These are phyloP conservation scores for Cetraspora pellucida DNA, from an alignment of 192 early-diverging fungal species.

Conservation along the genomic window DNA sequence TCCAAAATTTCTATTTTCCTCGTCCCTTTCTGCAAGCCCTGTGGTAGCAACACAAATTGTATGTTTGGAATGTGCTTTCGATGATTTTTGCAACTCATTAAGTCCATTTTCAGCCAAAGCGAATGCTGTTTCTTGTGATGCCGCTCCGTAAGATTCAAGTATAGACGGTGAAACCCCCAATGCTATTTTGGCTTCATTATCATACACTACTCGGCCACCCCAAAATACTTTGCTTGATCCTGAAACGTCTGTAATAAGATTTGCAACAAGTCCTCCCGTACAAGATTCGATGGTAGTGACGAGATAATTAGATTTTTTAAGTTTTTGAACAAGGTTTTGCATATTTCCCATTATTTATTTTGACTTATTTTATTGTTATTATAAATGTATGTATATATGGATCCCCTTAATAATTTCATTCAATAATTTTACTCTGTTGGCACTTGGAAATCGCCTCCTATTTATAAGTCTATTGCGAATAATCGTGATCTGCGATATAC, in stretches of 20 bases:
- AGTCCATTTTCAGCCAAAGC: constrained; percentile 1
- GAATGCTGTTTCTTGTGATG: background rate
- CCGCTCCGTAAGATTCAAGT: background rate
- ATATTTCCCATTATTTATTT: background rate
- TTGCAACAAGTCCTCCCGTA: background rate
- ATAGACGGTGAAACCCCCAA: background rate
- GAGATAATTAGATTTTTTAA: background rate
- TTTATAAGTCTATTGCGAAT: too few species aligned
- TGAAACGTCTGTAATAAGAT: constrained; percentile 2
- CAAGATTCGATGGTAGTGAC: background rate
- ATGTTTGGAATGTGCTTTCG: background rate
- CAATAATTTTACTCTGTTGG: too few species aligned
- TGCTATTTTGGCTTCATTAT: background rate
- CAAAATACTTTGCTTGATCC: constrained; percentile 3
- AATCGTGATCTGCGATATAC: too few species aligned
- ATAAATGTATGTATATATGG: too few species aligned
- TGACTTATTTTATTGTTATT: background rate
- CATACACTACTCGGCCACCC: background rate
- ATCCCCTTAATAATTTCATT: too few species aligned
- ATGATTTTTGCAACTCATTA: background rate
- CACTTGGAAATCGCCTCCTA: too few species aligned
- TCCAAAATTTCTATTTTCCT: background rate
- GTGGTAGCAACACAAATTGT: constrained; percentile 2
- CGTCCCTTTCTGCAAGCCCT: background rate
- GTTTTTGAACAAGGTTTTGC: background rate